Conservation (phyloP, 2,329 filamentous ascomycete genomes). For the Talaromyces sp. region DNA sequence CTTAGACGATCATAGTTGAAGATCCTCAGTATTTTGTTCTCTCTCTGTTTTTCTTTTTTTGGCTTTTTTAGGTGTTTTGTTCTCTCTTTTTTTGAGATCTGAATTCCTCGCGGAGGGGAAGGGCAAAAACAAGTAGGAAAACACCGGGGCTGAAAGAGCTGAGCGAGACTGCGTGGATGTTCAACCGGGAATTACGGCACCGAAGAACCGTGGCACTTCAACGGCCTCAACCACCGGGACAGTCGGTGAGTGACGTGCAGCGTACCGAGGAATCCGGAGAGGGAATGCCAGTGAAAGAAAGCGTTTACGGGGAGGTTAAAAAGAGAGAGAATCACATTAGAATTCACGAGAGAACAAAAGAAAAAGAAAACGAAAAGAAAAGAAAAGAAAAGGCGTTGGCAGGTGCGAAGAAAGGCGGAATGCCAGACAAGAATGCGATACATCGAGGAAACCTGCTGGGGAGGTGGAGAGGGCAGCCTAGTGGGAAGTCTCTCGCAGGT, state of each 20-base stretch:
- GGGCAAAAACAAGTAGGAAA: not conserved
- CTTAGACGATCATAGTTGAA: conserved; percentile 4
- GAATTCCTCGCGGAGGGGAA: not conserved
- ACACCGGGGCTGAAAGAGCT: not conserved
- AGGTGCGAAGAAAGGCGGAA: not conserved
- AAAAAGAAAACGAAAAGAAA: not conserved
- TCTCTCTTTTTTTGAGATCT: no score
- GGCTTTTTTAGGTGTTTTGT: not conserved
- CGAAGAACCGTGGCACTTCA: not conserved
- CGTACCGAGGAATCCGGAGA: not conserved
- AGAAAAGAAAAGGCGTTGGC: not conserved
- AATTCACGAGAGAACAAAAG: not conserved
- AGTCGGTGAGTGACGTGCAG: not conserved
- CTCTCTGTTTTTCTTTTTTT: not conserved
- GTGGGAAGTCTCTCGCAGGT: not conserved
- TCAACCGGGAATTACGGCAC: not conserved
- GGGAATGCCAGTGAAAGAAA: not conserved
- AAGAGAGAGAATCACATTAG: no score
- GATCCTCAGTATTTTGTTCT: not conserved
- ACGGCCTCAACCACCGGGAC: conserved; percentile 1
- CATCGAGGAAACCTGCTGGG: not conserved
- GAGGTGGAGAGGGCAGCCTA: no score
- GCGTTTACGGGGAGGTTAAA: not conserved
- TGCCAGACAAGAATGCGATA: conserved; percentile 5
- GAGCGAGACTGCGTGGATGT: not conserved